Evolutionary conservation across 345 rosid species (phyloP).

Genomic region (Eutrema heterophyllum): DNA sequence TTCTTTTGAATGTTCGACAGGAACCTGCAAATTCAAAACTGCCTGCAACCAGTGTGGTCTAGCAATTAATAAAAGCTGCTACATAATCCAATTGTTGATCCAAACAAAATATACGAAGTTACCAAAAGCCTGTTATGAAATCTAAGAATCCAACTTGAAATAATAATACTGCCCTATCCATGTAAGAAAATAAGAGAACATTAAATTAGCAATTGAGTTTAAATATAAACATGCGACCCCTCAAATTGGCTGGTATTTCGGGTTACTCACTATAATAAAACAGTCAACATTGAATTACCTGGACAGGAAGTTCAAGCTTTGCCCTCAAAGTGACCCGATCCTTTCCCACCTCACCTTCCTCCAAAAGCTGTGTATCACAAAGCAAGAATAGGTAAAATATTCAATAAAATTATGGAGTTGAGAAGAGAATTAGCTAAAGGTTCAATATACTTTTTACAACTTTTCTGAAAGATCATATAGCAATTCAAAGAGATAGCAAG

Average conservation of each 20-base stretch:
- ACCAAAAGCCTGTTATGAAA: background rate
- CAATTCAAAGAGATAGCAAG: background rate
- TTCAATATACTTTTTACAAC: conserved; percentile 4
- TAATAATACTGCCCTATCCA: background rate
- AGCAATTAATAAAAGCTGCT: conserved; percentile 22
- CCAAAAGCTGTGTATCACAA: conserved; percentile 57
- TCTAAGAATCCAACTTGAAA: background rate
- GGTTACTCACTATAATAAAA: background rate
- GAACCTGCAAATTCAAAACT: conserved; percentile 92
- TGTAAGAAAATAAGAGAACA: background rate
- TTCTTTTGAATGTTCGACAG: conserved; percentile 96
- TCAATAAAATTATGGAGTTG: background rate
- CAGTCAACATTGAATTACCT: conserved; percentile 50
- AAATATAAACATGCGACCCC: background rate
- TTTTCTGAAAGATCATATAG: background rate
- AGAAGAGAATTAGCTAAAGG: background rate
- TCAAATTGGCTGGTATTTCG: background rate
- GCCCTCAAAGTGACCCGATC: conserved; percentile 78
- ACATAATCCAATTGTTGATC: background rate
- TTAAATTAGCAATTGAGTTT: background rate
- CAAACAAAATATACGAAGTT: background rate
- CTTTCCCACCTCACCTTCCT: conserved; percentile 94
- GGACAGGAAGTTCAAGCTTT: conserved; percentile 99
- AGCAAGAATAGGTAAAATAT: background rate
- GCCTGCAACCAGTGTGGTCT: conserved; percentile 62